Evolutionary conservation across 164 flowering plant genomes (phyloP).

Genomic region (Umbilicus rupestris): DNA sequence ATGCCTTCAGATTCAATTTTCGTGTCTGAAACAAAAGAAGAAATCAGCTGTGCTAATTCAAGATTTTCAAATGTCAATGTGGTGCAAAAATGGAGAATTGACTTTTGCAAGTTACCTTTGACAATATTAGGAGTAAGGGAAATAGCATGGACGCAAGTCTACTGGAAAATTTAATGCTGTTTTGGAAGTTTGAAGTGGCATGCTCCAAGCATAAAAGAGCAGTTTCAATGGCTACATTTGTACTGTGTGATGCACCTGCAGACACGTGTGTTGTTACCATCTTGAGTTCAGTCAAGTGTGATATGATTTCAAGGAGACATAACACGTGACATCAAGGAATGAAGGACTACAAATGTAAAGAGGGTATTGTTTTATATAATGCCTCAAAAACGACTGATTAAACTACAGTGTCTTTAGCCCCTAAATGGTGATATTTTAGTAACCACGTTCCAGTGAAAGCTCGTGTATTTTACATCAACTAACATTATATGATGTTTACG

Average conservation of each 20-base stretch:
- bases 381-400: neutral
- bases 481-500: neutral
- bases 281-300: neutral
- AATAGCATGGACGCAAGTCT: constrained; percentile 48
- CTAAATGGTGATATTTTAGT: neutral
- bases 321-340: neutral
- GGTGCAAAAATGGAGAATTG: neutral
- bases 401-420: neutral
- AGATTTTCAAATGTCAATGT: neutral
- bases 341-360: neutral
- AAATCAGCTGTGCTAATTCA: neutral
- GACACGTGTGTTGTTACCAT: neutral
- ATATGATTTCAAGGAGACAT: neutral
- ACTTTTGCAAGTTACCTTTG: constrained; percentile 39
- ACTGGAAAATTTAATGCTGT: constrained; percentile 22
- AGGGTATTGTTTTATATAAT: neutral
- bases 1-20: constrained; percentile 48
- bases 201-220: constrained; percentile 43
- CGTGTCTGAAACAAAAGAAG: constrained; percentile 34
- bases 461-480: neutral
- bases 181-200: constrained; percentile 22
- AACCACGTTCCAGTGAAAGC: neutral
- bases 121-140: constrained; percentile 59
- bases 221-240: constrained; percentile 38
- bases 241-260: constrained; percentile 32